These are phyloP conservation scores for Hymenoscyphus fructigenus DNA, from an alignment of 2,329 filamentous ascomycete genomes.

Conservation along the genomic window DNA sequence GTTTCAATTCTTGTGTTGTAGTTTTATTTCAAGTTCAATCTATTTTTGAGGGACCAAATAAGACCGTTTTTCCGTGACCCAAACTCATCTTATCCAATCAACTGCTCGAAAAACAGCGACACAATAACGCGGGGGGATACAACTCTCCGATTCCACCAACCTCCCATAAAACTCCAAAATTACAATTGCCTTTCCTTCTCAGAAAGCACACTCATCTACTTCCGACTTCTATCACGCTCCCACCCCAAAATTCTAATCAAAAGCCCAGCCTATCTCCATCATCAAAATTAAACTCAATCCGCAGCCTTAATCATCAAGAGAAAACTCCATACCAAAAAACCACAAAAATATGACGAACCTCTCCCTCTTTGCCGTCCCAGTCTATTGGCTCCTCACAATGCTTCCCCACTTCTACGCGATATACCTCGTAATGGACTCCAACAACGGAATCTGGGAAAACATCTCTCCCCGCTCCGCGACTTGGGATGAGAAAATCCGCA, in stretches of 20 bases:
- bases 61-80: too few species aligned
- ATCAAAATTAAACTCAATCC: not conserved
- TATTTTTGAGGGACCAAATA: too few species aligned
- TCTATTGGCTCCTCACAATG: conserved; percentile 44
- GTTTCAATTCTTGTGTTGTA: too few species aligned
- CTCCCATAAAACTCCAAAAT: too few species aligned
- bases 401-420: conserved; percentile 42
- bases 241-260: not conserved
- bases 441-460: conserved; percentile 44
- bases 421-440: conserved; percentile 32
- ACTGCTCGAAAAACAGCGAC: too few species aligned
- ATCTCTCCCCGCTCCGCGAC: conserved; percentile 41
- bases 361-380: conserved; percentile 41
- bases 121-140: too few species aligned
- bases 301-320: not conserved
- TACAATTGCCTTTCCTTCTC: not conserved
- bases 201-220: not conserved
- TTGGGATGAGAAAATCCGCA: conserved; percentile 39
- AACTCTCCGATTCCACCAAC: too few species aligned
- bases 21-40: too few species aligned
- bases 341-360: conserved; percentile 6
- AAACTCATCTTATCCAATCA: too few species aligned
- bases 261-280: not conserved
- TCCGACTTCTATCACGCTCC: not conserved
- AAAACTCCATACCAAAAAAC: not conserved